phyloP scores from a whole-genome alignment of 2,329 filamentous ascomycete genomes.

The Tolypocladium endophyticum region DNA sequence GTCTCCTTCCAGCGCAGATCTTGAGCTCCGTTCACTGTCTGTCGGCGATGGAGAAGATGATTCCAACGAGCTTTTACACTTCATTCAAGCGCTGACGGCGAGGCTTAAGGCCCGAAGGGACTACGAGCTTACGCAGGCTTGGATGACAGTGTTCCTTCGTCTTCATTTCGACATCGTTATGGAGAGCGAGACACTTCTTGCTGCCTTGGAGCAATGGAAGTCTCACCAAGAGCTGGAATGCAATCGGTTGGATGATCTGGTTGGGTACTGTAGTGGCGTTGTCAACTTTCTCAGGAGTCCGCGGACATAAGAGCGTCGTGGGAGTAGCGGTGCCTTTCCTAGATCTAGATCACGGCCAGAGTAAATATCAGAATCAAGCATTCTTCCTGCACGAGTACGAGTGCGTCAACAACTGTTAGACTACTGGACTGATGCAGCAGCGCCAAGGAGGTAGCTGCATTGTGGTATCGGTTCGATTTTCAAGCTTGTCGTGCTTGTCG shows the following conservation, averaged over 20 bases:
- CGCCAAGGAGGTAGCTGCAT: too few relatives aligned
- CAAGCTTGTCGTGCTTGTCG: too few relatives aligned
- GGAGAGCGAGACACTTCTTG: constrained; percentile 42
- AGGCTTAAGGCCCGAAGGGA: constrained; percentile 61
- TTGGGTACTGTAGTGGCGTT: constrained; percentile 82
- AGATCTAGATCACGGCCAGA: too few relatives aligned
- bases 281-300: constrained; percentile 67
- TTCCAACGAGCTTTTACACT: constrained; percentile 64
- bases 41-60: constrained; percentile 31
- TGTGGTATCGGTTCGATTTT: too few relatives aligned
- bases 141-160: constrained; percentile 90
- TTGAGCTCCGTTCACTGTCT: constrained; percentile 77
- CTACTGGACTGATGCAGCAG: neutral
- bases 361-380: neutral
- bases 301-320: constrained; percentile 28
- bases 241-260: constrained; percentile 59
- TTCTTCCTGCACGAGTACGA: neutral
- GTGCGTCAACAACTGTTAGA: neutral
- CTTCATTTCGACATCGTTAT: constrained; percentile 56
- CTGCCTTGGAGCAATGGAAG: constrained; percentile 59
- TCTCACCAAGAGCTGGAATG: constrained; percentile 61
- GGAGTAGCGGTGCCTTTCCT: neutral
- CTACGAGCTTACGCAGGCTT: constrained; percentile 90
- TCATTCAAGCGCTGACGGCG: constrained; percentile 69
- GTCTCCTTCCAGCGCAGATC: constrained; percentile 74